phyloP scores from a whole-genome alignment of 768 basidiomycete genomes.

The Dentipellis sp. region DNA sequence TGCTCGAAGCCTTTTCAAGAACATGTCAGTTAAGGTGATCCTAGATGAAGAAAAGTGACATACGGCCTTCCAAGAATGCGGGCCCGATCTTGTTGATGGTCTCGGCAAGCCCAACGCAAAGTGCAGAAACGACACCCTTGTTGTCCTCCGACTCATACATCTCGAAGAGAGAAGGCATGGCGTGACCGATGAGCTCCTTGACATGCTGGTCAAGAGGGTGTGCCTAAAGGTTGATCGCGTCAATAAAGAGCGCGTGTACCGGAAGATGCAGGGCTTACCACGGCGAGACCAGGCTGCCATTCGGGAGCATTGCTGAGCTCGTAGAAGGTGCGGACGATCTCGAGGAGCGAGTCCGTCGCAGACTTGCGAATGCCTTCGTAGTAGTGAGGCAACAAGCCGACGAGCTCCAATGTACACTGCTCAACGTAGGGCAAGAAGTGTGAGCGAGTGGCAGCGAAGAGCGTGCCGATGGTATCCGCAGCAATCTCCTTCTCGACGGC shows the following conservation, averaged over 20 bases:
- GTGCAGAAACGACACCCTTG: constrained; percentile 84
- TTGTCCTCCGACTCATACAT: constrained; percentile 94
- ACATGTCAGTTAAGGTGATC: constrained; percentile 4
- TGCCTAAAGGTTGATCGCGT: background rate
- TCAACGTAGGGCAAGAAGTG: constrained; percentile 93
- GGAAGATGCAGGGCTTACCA: constrained; percentile 34
- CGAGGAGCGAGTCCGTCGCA: constrained; percentile 78
- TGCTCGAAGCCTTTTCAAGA: constrained; percentile 52
- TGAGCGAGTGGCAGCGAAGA: constrained; percentile 72
- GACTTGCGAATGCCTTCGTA: constrained; percentile 98
- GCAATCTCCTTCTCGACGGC: constrained; percentile 99
- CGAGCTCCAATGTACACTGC: constrained; percentile 66
- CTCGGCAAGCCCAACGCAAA: constrained; percentile 86
- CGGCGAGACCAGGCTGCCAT: constrained; percentile 68
- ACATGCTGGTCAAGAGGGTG: constrained; percentile 56
- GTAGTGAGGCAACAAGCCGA: constrained; percentile 77
- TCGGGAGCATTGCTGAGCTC: constrained; percentile 75
- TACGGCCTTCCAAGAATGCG: constrained; percentile 71
- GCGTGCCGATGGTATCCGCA: constrained; percentile 86
- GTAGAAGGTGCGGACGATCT: constrained; percentile 87
- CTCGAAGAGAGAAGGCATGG: constrained; percentile 67
- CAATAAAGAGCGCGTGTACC: background rate
- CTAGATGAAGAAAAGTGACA: constrained; percentile 19
- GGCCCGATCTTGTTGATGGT: constrained; percentile 90
- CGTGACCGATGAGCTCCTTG: constrained; percentile 68